Conservation (phyloP, 257 asterid genomes). For the Echium plantagineum region DNA sequence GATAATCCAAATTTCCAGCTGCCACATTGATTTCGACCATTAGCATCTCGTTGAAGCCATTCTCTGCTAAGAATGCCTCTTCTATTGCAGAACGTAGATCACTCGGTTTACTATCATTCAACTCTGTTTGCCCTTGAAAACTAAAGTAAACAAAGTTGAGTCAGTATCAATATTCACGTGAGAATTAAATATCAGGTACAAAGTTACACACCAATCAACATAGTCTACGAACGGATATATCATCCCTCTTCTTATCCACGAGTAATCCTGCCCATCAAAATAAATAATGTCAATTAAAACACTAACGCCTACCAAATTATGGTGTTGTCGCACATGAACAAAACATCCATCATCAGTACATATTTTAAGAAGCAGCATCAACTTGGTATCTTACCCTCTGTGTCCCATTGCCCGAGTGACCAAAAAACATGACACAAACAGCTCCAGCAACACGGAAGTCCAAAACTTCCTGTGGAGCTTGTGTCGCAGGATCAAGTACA, state of each 20-base stretch:
- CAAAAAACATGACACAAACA: slow-evolving; percentile 95
- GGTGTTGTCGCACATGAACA: slow-evolving; percentile 4
- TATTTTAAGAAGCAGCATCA: slow-evolving; percentile 1
- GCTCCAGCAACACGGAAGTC: slow-evolving; percentile 52
- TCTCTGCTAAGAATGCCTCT: slow-evolving; percentile 89
- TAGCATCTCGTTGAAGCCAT: slow-evolving; percentile 83
- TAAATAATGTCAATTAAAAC: slow-evolving; percentile 18
- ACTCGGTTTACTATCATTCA: slow-evolving; percentile 62
- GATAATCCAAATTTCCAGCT: slow-evolving; percentile 70
- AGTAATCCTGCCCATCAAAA: slow-evolving; percentile 70
- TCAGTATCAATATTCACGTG: slow-evolving; percentile 13
- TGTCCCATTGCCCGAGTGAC: slow-evolving; percentile 92
- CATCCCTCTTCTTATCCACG: slow-evolving; percentile 86
- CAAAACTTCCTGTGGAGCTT: slow-evolving; percentile 74
- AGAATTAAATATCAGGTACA: slow-evolving; percentile 9
- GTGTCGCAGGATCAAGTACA: slow-evolving; percentile 71
- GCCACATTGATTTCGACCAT: slow-evolving; percentile 87
- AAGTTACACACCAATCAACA: slow-evolving; percentile 64
- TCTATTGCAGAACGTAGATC: slow-evolving; percentile 89
- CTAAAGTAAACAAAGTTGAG: slow-evolving; percentile 39
- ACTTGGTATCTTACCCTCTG: slow-evolving; percentile 55
- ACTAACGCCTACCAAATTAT: slow-evolving; percentile 5
- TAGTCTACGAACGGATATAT: slow-evolving; percentile 82
- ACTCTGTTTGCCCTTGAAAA: slow-evolving; percentile 87
- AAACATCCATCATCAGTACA: neutral